Conservation (phyloP, 2,329 filamentous ascomycete genomes). For the Calcarisporium arbuscula region DNA sequence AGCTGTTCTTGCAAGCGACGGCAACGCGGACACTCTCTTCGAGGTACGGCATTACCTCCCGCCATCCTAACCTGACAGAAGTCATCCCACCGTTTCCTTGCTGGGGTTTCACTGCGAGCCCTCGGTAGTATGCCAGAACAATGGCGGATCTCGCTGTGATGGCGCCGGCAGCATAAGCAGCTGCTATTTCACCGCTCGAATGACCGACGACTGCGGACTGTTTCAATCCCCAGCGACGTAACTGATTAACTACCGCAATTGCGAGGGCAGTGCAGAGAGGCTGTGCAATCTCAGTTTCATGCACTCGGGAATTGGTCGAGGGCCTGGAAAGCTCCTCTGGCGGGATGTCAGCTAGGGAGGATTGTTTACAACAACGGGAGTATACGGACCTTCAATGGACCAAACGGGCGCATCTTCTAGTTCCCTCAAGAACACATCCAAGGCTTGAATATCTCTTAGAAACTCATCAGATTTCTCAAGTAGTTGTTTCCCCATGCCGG, state of each 20-base stretch:
- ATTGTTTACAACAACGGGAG: too few species aligned
- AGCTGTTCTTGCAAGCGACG: conserved; percentile 33
- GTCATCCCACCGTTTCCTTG: conserved; percentile 27
- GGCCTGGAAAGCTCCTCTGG: conserved; percentile 3
- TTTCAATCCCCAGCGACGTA: conserved; percentile 21
- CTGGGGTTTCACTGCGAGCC: background rate
- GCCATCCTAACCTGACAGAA: conserved; percentile 28
- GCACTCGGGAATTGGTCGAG: background rate
- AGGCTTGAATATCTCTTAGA: conserved; percentile 1
- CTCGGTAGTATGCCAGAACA: conserved; percentile 9
- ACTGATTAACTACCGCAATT: conserved; percentile 27
- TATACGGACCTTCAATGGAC: too few species aligned
- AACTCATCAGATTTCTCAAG: conserved; percentile 7
- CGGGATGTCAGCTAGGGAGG: too few species aligned
- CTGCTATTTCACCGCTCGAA: conserved; percentile 24
- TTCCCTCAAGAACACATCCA: background rate
- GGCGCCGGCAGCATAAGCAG: conserved; percentile 18
- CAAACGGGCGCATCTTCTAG: background rate
- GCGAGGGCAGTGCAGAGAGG: conserved; percentile 24
- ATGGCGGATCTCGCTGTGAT: conserved; percentile 12
- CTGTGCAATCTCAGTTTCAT: conserved; percentile 18
- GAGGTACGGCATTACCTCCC: conserved; percentile 21
- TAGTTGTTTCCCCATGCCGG: conserved; percentile 20
- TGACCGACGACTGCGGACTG: conserved; percentile 32
- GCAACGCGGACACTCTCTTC: conserved; percentile 12